Evolutionary conservation across 805 yeast genomes (phyloP).

Genomic region (Sugiyamaella marilandica): DNA sequence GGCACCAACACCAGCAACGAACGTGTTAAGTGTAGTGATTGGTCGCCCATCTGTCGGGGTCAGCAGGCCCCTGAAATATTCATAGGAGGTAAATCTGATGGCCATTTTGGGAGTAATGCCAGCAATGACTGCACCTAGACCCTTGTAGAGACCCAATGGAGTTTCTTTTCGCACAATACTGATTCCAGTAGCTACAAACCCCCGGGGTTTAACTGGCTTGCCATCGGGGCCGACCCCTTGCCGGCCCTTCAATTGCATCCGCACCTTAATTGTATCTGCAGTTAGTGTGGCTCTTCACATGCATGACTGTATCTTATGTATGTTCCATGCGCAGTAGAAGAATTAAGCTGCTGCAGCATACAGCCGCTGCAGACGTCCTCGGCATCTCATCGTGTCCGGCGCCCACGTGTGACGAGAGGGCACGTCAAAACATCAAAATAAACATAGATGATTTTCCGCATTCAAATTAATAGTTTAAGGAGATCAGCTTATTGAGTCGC

Average conservation of each 20-base stretch:
- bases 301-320: background rate
- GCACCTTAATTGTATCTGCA: slow-evolving; percentile 87
- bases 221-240: slow-evolving; percentile 32
- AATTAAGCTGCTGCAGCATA: background rate
- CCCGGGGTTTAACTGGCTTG: slow-evolving; percentile 57
- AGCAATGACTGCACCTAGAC: slow-evolving; percentile 93
- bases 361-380: slow-evolving; percentile 1
- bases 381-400: background rate
- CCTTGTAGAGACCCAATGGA: slow-evolving; percentile 82
- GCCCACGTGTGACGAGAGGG: background rate
- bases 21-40: slow-evolving; percentile 69
- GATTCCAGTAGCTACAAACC: slow-evolving; percentile 77
- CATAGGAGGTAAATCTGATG: slow-evolving; percentile 90
- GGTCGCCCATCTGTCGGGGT: slow-evolving; percentile 55
- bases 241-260: slow-evolving; percentile 87
- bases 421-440: no score
- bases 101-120: slow-evolving; percentile 99
- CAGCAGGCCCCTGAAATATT: slow-evolving; percentile 70
- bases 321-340: background rate
- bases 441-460: background rate
- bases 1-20: slow-evolving; percentile 93
- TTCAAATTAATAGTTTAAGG: background rate
- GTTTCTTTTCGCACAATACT: slow-evolving; percentile 76
- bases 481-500: no score
- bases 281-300: slow-evolving; percentile 3